A percentile compares a stretch with the other conserved stretches of the same genome.
phyloP scores from a whole-genome alignment of 495 filamentous ascomycete genomes.

The Daldinia childiae region DNA sequence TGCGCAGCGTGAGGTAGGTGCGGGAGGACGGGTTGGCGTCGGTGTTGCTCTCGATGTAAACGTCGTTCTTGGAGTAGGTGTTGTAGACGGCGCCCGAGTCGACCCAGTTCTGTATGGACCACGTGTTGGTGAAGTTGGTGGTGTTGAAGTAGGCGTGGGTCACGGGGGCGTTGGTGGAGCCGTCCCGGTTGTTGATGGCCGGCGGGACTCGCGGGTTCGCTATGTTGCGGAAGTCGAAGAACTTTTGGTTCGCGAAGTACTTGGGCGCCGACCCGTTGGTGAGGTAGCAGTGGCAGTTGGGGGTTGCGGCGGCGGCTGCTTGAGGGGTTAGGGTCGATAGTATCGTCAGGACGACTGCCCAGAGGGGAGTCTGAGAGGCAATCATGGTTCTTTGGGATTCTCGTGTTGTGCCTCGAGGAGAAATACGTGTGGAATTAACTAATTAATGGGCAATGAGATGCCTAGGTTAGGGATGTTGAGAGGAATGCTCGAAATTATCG shows the following conservation, averaged over 20 bases:
- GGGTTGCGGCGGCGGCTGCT: background rate
- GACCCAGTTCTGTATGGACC: slow-evolving; percentile 66
- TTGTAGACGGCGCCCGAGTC: slow-evolving; percentile 60
- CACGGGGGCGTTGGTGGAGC: slow-evolving; percentile 42
- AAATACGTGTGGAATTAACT: background rate
- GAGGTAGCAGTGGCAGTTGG: slow-evolving; percentile 58
- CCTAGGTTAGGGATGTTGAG: background rate
- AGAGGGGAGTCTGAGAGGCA: background rate
- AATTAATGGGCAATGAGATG: background rate
- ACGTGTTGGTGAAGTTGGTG: slow-evolving; percentile 59
- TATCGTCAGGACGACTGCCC: slow-evolving; percentile 1
- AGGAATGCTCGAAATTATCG: background rate
- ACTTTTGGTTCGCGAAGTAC: slow-evolving; percentile 70
- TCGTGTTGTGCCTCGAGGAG: background rate
- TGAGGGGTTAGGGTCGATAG: slow-evolving; percentile 1
- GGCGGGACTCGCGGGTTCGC: slow-evolving; percentile 50
- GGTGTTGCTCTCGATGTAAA: slow-evolving; percentile 64
- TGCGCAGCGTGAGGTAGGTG: slow-evolving; percentile 63
- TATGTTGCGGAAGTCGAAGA: slow-evolving; percentile 74
- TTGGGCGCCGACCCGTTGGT: slow-evolving; percentile 53
- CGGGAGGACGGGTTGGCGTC: slow-evolving; percentile 45
- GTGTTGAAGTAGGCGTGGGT: slow-evolving; percentile 55
- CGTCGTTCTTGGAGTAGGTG: slow-evolving; percentile 70
- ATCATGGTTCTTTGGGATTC: slow-evolving; percentile 21
- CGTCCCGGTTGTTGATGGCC: slow-evolving; percentile 42